Base-by-base conservation (phyloP, 2,329 filamentous ascomycete genomes). In the Neocatenulostroma microsporum region DNA sequence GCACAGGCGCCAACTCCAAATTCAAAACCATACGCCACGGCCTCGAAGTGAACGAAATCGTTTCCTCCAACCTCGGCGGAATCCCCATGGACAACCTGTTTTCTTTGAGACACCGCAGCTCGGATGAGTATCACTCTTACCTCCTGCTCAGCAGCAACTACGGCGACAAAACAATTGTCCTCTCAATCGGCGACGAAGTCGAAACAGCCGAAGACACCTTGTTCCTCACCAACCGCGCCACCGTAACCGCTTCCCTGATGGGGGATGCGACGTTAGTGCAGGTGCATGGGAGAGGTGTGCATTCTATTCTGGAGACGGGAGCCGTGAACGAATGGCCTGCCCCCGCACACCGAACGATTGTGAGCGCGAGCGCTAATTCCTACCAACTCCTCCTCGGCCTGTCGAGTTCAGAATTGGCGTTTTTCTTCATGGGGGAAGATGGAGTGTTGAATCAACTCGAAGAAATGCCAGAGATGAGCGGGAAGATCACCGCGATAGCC, bases 361-460 rank as follows among this genome's bases (percentile, higher is more conserved):
- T 96, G 30, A 86, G 89, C 7, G 93, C 89, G 21, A 82, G 89
- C 1, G 91, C 89, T 12, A 99, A 98, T 54, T 80, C 89, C 51
- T 78, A 84, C 27, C 91, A 99, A 62, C 85, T 98, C 18, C 87
- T 87, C 3, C 81, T 96, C 33, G 91, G 91, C 1, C 70, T 99
- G 18, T 96, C 88, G 57, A 95, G 88, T 7, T 89, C 89, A 24
- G 91, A 98, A 60, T 89, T 98, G 45, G 84, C 94, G 27, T 98
- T 96, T 57, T 98, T 98, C 50, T 93, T 98, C 59, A 89, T 95
- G 78, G 91, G 95, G 54, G 74, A 78, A 0, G 89, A 96, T 61
- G 88, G 88, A 20, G 89, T 96, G 64, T 94, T 95, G 48, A 84
- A 56, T 14, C 56, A 60, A 39, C 48, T 60, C 10, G 66, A 96